Base-by-base conservation (phyloP, 441 rosid genomes). In the Populus hybrid region DNA sequence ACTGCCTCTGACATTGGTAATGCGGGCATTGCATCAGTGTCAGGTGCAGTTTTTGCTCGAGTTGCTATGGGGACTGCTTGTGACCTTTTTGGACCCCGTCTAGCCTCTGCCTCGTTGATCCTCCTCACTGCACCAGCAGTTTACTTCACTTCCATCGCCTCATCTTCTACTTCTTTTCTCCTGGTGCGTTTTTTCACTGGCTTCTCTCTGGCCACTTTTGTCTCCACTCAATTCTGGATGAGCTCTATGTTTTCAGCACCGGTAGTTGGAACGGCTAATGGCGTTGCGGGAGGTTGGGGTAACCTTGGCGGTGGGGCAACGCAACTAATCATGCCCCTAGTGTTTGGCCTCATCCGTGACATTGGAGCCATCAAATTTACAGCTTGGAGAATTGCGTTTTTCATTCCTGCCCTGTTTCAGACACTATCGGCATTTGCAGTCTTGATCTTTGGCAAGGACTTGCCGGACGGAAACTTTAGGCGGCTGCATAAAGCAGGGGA, bases 311-410 rank as follows among this genome's bases (percentile, higher is more conserved):
- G 72, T 6, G 82, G 84, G 10, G 82, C 84, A 18, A 75, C 84
- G 2, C 84, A 82, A 10, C 75, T 82, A n/a, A 75, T 82, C 66
- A 82, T 82, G 84, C 84, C 84, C 1, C 19, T 82, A 2, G 79
- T 79, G 6, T 82, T 82, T 64, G 40, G 36, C 61, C 57, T 82
- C 10, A 79, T 82, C 57, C 77, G 75, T 3, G 78, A 79, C 71
- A 72, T 78, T 10, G 78, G 78, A 67, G 78, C 34, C 2, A 8
- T 32, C 28, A 78, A 79, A 28, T 82, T 82, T 32, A 76, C 82
- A 24, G 84, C 84, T 36, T 82, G 84, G 84, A 69, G 84, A 14
- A 73, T 82, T 34, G 76, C 84, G 2, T 82, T 82, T 59, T 82
- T 75, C 75, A 12, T 82, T 18, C 84, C 82, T 21, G 84, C 82